Evolutionary conservation across 2,329 filamentous ascomycete genomes (phyloP).

Genomic region (Phoma herbarum): DNA sequence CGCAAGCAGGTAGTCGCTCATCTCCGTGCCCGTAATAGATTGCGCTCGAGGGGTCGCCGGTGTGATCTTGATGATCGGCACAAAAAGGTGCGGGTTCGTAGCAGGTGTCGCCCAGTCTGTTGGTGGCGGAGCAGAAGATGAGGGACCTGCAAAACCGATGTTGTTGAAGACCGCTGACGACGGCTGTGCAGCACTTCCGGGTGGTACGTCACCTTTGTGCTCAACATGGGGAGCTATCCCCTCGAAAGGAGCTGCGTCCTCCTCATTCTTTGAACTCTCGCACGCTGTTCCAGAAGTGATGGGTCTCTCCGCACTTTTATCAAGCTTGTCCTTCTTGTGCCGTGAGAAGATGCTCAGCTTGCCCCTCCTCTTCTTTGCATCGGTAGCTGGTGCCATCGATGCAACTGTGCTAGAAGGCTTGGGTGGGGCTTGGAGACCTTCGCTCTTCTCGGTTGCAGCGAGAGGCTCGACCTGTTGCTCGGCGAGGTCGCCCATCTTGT

Average conservation of each 20-base stretch:
- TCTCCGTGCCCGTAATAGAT: not conserved
- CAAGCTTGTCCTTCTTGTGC: not conserved
- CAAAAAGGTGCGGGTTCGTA: not conserved
- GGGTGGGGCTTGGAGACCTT: not conserved
- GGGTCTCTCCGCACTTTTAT: not conserved
- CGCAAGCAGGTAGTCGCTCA: not conserved
- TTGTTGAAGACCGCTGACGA: not conserved
- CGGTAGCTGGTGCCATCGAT: not conserved
- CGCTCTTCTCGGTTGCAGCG: not conserved
- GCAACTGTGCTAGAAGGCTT: not conserved
- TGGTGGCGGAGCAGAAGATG: not conserved
- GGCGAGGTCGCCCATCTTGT: constrained; percentile 6
- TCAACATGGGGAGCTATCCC: not conserved
- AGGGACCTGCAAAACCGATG: not conserved
- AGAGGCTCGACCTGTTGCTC: not conserved
- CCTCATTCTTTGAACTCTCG: not conserved
- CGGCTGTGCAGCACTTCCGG: not conserved
- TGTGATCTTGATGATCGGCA: not conserved
- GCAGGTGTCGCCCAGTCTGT: not conserved
- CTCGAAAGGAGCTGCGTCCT: not conserved
- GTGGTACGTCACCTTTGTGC: not conserved
- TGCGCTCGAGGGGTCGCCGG: not conserved
- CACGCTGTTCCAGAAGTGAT: not conserved
- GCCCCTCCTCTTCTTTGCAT: not conserved
- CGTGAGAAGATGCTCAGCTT: not conserved